Evolutionary conservation across 352 stramenopile genomes (phyloP), one percentile per base, ranked within the genome.

Genomic region (Aphanomyces invadans): DNA sequence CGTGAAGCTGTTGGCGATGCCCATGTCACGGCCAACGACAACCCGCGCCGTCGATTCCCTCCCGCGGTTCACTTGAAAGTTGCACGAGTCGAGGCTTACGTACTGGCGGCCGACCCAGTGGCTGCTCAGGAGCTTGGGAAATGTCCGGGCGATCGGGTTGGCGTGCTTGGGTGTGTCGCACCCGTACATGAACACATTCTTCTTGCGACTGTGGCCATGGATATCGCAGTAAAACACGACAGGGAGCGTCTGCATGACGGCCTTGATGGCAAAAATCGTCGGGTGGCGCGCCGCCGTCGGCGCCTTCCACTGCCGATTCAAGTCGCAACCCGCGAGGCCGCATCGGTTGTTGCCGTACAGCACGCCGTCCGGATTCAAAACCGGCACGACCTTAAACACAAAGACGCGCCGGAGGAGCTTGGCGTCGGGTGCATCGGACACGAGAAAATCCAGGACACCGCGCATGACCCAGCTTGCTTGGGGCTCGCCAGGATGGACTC

Each of bases 131-230:
- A 83, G 29, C 31, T 88, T 90, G 5, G 84, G 81, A 65, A 97
- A 95, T 1, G 75, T 60, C 7, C 86, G 73, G 3, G 83, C 85
- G 4, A 69, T 74, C 19, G 87, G 86, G 38, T 93, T 93, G 25
- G 86, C 78, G 23, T 78, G 73, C 56, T 89, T 87, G 64, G 95
- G 96, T 10, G 93, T 92, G 46, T 98, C 91, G 31, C 88, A 96
- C 12, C 93, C 93, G 66, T 98, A 98, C 79, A 97, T 83, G 68
- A 98, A 98, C 21, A 97, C 83, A 45, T 98, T 98, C 62, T 93
- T 93, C 71, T 97, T 97, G 17, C 90, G 75, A 0, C 81, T 95
- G 53, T 97, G 90, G n/a, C 89, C 90, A 52, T 97, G 90, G 46
- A 97, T 81, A 71, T 97, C 90, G 32, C 91, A 89, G 55, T 86